Conservation (phyloP, 257 asterid species). For the Echium plantagineum region DNA sequence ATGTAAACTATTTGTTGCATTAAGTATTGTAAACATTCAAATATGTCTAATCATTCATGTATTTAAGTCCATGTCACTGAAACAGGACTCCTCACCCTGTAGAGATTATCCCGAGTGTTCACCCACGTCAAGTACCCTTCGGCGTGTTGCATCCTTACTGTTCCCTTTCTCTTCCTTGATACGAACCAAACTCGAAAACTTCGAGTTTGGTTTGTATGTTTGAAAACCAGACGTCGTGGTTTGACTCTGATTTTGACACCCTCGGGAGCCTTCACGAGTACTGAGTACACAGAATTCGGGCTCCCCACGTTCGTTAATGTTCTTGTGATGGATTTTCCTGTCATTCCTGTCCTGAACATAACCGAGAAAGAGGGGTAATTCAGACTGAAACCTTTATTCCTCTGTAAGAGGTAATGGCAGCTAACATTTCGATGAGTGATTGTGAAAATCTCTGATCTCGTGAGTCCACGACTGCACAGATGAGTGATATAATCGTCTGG, state of each 20-base stretch:
- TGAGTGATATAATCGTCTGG: constrained; percentile 59
- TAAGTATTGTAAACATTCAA: constrained; percentile 6
- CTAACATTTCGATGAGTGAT: constrained; percentile 78
- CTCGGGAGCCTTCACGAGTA: constrained; percentile 45
- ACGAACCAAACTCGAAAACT: constrained; percentile 62
- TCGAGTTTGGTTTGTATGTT: constrained; percentile 40
- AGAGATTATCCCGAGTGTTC: constrained; percentile 25
- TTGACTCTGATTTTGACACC: constrained; percentile 62
- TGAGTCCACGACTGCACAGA: constrained; percentile 59
- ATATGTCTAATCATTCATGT: constrained; percentile 14
- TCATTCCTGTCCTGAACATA: constrained; percentile 41
- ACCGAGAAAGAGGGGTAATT: constrained; percentile 75
- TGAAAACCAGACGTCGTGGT: constrained; percentile 49
- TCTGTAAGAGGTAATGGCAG: constrained; percentile 43
- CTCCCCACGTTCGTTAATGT: constrained; percentile 57
- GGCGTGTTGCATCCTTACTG: constrained; percentile 17
- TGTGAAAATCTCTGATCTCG: constrained; percentile 49
- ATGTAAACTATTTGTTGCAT: constrained; percentile 8
- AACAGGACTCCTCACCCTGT: constrained; percentile 68
- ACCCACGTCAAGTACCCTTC: constrained; percentile 81
- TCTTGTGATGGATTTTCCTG: constrained; percentile 40
- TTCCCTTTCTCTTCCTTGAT: constrained; percentile 26
- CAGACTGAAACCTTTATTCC: constrained; percentile 68
- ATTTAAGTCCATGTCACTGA: constrained; percentile 67
- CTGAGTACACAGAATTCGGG: constrained; percentile 24